These are phyloP conservation scores for Lipomyces kockii DNA, from an alignment of 805 yeast genomes.

Conservation along the genomic window DNA sequence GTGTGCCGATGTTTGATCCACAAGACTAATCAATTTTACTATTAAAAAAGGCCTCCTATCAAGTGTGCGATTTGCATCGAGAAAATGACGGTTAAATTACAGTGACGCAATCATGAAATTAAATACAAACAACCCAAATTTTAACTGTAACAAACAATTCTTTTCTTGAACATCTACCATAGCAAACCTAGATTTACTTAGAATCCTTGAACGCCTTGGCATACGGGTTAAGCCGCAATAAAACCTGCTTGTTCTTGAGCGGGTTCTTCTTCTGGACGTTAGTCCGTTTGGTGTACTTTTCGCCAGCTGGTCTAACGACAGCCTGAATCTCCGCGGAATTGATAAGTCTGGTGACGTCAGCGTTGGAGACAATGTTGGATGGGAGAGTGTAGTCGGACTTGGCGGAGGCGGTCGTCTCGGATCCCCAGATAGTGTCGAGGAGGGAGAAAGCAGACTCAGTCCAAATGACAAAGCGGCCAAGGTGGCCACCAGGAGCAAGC, in stretches of 20 bases:
- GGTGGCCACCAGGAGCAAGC: conserved; percentile 99
- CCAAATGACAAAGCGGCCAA: conserved; percentile 99
- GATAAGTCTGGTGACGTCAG: conserved; percentile 96
- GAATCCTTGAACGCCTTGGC: conserved; percentile 79
- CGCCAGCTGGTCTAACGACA: conserved; percentile 95
- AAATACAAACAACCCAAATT: not conserved
- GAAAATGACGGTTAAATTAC: not conserved
- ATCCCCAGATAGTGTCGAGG: conserved; percentile 96
- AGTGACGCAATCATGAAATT: not conserved
- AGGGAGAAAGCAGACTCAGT: conserved; percentile 97
- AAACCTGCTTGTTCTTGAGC: conserved; percentile 98
- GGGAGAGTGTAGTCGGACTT: conserved; percentile 93
- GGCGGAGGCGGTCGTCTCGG: conserved; percentile 79
- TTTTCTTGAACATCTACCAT: not conserved
- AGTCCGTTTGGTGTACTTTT: conserved; percentile 87
- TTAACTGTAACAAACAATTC: not conserved
- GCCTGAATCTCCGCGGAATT: conserved; percentile 99
- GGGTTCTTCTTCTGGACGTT: conserved; percentile 99
- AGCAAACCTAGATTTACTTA: conserved; percentile 13
- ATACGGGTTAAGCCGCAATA: conserved; percentile 99
- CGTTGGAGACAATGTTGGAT: conserved; percentile 88
- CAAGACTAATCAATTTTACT: no score
- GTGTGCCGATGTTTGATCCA: no score
- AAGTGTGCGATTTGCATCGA: not conserved
- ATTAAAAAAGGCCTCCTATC: no score